A percentile compares a stretch with the other conserved stretches of the same genome.
phyloP scores from a whole-genome alignment of 441 rosid species.

The Corymbia calophylla region DNA sequence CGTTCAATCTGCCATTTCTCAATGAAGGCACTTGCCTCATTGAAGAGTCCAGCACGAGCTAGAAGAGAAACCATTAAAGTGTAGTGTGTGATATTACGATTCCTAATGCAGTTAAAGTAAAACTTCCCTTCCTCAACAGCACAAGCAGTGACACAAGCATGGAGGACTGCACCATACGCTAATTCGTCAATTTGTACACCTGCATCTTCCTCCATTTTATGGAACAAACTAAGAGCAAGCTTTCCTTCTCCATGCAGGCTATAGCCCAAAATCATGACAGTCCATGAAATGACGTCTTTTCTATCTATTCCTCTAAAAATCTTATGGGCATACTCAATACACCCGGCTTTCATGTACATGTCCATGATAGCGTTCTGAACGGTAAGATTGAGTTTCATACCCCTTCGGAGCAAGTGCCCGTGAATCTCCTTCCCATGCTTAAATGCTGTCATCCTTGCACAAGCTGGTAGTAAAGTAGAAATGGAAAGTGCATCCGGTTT shows the following conservation, averaged over 20 bases:
- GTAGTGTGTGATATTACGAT: conserved; percentile 20
- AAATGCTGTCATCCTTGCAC: conserved; percentile 36
- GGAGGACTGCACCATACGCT: conserved; percentile 30
- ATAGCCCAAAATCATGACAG: conserved; percentile 35
- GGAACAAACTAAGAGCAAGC: conserved; percentile 27
- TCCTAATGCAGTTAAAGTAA: conserved; percentile 26
- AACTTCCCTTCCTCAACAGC: conserved; percentile 27
- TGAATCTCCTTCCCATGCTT: conserved; percentile 41
- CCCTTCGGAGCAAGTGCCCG: conserved; percentile 35
- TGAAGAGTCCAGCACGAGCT: conserved; percentile 26
- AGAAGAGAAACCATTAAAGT: conserved; percentile 34
- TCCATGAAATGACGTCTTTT: conserved; percentile 40
- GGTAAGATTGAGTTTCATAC: conserved; percentile 11
- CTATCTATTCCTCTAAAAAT: conserved; percentile 22
- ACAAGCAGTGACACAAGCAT: conserved; percentile 31
- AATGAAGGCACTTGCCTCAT: conserved; percentile 29
- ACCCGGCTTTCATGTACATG: conserved; percentile 45
- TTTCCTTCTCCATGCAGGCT: conserved; percentile 40
- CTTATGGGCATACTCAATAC: conserved; percentile 20
- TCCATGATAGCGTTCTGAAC: conserved; percentile 38
- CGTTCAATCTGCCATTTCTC: conserved; percentile 21
- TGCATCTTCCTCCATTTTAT: conserved; percentile 21
- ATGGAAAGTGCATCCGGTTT: conserved; percentile 26
- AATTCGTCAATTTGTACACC: conserved; percentile 23
- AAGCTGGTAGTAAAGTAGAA: conserved; percentile 32